These are phyloP conservation scores for Monosporascus cannonballus DNA, from an alignment of 2,329 filamentous ascomycete species.

Conservation along the genomic window DNA sequence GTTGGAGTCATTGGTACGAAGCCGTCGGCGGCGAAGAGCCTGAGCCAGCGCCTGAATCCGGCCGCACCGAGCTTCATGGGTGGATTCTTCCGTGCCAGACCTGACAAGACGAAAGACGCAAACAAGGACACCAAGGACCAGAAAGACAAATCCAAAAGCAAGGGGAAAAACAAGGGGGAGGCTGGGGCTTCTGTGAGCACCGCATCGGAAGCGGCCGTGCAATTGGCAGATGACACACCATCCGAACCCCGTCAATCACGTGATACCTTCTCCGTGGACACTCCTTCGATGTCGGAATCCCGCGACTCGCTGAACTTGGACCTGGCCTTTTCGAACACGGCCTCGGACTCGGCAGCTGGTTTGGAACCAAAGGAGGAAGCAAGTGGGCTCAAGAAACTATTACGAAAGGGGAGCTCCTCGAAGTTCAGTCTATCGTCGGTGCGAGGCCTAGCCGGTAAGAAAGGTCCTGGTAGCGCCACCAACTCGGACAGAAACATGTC, in stretches of 20 bases:
- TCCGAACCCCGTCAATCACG: constrained; percentile 49
- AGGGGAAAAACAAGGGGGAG: constrained; percentile 27
- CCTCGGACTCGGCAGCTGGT: constrained; percentile 44
- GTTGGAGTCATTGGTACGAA: constrained; percentile 76
- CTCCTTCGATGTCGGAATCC: constrained; percentile 54
- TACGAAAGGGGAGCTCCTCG: constrained; percentile 59
- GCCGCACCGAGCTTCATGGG: constrained; percentile 83
- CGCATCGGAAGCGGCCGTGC: constrained; percentile 30
- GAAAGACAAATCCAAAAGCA: constrained; percentile 28
- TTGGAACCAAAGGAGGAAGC: constrained; percentile 43
- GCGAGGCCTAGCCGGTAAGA: constrained; percentile 46
- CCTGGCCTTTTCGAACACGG: constrained; percentile 48
- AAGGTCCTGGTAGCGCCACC: constrained; percentile 49
- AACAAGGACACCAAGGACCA: constrained; percentile 24
- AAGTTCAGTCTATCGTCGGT: constrained; percentile 57
- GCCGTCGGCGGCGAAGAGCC: constrained; percentile 45
- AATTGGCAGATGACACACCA: constrained; percentile 42
- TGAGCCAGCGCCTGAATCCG: constrained; percentile 69
- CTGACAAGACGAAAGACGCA: constrained; percentile 23
- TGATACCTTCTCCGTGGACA: constrained; percentile 51
- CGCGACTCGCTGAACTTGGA: constrained; percentile 54
- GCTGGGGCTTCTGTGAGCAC: constrained; percentile 31
- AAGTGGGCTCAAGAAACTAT: constrained; percentile 53
- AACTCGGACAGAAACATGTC: constrained; percentile 53
- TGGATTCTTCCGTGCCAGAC: constrained; percentile 50